Percentiles rank a stretch among this genome's conserved stretches.
These are phyloP conservation scores for Cordyceps cateniannulata DNA, from an alignment of 2,329 filamentous ascomycete species.

Conservation along the genomic window DNA sequence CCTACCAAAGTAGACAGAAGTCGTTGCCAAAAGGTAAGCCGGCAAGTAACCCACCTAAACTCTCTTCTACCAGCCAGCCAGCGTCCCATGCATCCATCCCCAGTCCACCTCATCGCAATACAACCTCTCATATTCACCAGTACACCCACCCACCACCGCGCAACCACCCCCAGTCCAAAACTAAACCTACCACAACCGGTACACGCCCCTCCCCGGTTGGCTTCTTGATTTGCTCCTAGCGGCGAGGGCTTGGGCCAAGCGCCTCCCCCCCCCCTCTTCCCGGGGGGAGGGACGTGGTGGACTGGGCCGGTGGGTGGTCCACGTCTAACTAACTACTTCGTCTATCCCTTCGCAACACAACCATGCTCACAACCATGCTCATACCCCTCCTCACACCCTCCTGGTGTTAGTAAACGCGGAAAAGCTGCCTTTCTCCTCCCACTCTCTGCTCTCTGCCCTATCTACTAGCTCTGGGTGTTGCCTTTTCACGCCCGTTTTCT, in stretches of 20 bases:
- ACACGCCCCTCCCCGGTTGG: neutral
- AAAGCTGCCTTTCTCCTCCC: neutral
- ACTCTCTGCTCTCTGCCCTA: neutral
- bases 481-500: neutral
- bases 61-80: too few species aligned
- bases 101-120: neutral
- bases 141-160: constrained; percentile 1
- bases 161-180: neutral
- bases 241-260: constrained; percentile 2
- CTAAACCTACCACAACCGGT: neutral
- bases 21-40: neutral
- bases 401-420: neutral
- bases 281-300: neutral
- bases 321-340: neutral
- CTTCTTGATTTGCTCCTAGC: constrained; percentile 7
- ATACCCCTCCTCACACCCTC: neutral
- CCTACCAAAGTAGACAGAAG: neutral
- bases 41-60: constrained; percentile 1
- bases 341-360: neutral
- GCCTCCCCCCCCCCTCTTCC: constrained; percentile 3
- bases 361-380: neutral
- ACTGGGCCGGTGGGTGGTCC: too few species aligned
- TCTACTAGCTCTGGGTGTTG: neutral
- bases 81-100: too few species aligned
- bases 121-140: neutral